phyloP scores from a whole-genome alignment of 306 rosid genomes.

The Comarum palustre region DNA sequence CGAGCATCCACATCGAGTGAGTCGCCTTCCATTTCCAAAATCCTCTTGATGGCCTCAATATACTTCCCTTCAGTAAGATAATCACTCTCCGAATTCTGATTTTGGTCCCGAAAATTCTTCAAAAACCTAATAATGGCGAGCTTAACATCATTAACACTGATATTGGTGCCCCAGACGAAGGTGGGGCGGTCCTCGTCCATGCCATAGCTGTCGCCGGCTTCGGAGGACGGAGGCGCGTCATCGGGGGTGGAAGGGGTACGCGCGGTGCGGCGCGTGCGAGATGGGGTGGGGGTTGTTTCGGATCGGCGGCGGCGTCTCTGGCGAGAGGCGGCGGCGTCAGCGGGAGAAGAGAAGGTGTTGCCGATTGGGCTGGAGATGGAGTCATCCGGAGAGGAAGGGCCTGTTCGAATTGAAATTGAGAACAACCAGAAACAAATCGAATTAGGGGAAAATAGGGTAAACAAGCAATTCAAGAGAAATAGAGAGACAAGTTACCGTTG shows the following conservation, averaged over 20 bases:
- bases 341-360: constrained; percentile 71
- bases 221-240: constrained; percentile 62
- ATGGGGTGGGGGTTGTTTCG: constrained; percentile 60
- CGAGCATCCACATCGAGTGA: constrained; percentile 75
- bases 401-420: constrained; percentile 33
- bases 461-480: not conserved
- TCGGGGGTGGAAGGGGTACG: constrained; percentile 75
- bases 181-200: constrained; percentile 80
- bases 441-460: not conserved
- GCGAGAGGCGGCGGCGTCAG: constrained; percentile 27
- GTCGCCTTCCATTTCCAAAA: constrained; percentile 75
- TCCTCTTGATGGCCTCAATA: constrained; percentile 55
- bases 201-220: constrained; percentile 75
- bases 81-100: constrained; percentile 47
- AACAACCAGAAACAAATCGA: not conserved
- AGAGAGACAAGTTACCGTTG: constrained; percentile 39
- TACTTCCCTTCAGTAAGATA: constrained; percentile 74
- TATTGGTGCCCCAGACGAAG: constrained; percentile 88
- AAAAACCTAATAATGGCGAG: constrained; percentile 73
- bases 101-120: constrained; percentile 59
- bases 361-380: constrained; percentile 82
- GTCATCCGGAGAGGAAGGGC: constrained; percentile 80
- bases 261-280: constrained; percentile 42
- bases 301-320: constrained; percentile 51
- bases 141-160: constrained; percentile 91